Conservation (phyloP, 108 stramenopile species). For the Fragilariopsis cylindrus region DNA sequence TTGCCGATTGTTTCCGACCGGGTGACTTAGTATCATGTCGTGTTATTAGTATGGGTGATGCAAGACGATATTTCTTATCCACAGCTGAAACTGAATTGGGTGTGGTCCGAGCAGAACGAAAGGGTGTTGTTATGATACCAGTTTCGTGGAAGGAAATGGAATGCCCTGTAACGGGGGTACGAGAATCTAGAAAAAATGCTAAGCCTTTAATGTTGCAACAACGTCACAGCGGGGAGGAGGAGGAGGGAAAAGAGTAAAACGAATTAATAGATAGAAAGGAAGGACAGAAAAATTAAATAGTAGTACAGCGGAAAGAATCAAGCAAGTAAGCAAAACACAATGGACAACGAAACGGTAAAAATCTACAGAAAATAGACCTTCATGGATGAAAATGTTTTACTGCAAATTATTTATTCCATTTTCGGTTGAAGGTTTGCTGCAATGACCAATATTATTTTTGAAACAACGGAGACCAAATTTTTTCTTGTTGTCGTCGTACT, state of each 20-base stretch:
- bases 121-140: constrained; percentile 72
- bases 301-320: background rate
- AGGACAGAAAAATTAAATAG: background rate
- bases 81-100: constrained; percentile 91
- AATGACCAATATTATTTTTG: too few species aligned
- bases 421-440: too few species aligned
- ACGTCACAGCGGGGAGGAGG: background rate
- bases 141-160: constrained; percentile 93
- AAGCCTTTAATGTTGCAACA: constrained; percentile 50
- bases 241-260: background rate
- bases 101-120: constrained; percentile 74
- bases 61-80: constrained; percentile 75
- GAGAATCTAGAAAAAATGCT: constrained; percentile 87
- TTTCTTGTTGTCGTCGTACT: too few species aligned
- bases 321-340: background rate
- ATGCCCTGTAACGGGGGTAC: constrained; percentile 72
- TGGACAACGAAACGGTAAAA: background rate
- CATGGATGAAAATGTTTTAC: too few species aligned
- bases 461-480: too few species aligned
- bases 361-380: background rate
- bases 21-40: constrained; percentile 83
- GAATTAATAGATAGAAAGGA: background rate
- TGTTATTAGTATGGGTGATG: constrained; percentile 78
- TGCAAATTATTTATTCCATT: too few species aligned
- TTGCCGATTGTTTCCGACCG: constrained; percentile 72